These are phyloP conservation scores for Closterium sp. DNA, from an alignment of 139 green algal species.

Conservation along the genomic window DNA sequence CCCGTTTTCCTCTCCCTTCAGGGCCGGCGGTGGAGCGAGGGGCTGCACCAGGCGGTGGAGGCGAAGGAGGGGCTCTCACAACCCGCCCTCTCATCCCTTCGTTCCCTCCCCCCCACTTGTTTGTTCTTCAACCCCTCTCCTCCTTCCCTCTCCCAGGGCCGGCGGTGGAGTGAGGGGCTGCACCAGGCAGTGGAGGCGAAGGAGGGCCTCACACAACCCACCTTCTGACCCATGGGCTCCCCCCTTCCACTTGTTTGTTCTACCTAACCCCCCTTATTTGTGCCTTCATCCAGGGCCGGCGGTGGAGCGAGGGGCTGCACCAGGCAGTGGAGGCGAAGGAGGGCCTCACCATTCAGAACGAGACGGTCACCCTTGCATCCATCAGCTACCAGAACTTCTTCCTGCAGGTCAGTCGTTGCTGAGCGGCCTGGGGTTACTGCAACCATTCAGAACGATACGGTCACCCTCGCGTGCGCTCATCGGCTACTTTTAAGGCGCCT, in stretches of 20 bases:
- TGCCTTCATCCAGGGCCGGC: slow-evolving; percentile 58
- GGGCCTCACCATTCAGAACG: slow-evolving; percentile 88
- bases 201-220: no score
- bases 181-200: slow-evolving; percentile 97
- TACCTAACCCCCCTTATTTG: no score
- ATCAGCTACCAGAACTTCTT: slow-evolving; percentile 97
- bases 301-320: slow-evolving; percentile 91
- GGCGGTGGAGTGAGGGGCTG: slow-evolving; percentile 82
- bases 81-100: no score
- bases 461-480: no score
- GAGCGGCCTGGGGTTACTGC: no score
- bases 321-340: slow-evolving; percentile 98
- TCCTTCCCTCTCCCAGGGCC: slow-evolving; percentile 15
- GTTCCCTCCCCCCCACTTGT: no score
- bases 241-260: no score
- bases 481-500: no score
- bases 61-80: slow-evolving; percentile 83
- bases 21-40: slow-evolving; percentile 89
- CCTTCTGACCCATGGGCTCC: no score
- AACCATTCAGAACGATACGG: no score
- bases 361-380: slow-evolving; percentile 89
- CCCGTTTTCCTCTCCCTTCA: no score
- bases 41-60: slow-evolving; percentile 93
- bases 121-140: no score
- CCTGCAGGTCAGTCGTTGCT: slow-evolving; percentile 52